Base-by-base conservation (phyloP, 2,329 filamentous ascomycete genomes). In the Phaeophleospora eucalypticola region DNA sequence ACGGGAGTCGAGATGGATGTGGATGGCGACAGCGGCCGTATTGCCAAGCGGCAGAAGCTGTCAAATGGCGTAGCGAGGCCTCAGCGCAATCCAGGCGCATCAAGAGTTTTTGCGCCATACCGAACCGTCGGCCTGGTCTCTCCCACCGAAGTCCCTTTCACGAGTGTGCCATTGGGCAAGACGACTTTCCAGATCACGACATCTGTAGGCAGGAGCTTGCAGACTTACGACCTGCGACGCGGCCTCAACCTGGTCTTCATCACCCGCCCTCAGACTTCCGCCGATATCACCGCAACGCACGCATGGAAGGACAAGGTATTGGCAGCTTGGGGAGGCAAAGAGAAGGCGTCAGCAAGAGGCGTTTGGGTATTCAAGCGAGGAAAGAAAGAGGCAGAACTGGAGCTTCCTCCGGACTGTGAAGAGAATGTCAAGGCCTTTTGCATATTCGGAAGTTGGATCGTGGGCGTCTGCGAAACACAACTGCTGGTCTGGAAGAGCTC, bases 131-230 rank as follows among this genome's bases (percentile, higher is more conserved):
- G 93, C 14, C 77, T 98, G 24, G 89, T 98, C 2, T 96, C 93
- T 4, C 89, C 93, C 0, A 96, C 91, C 2, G 71, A 77, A 40
- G 89, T 96, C 0, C 91, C 93, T 0, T 97, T 98, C 64, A 90
- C 91, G 2, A 86, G 86, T 4, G 79, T 94, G 24, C 87, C 91
- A 0, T 76, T 95, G 14, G 93, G 93, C 48, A 95, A 95, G 70
- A 91, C 88, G 1, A 95, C 89, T 3, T 98, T 95, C 65, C 93
- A 98, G 67, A 89, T 98, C 68, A 97, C 93, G 27, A 98, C 93
- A 21, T 97, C 89, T 0, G 87, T 94, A 52, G 93, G 91, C 53
- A 81, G 84, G 61, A 88, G 85, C 49, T 78, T 98, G 38, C 93
- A 98, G 70, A 98, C 93, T 0, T 98, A 98, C 72, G 93, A 98